Evolutionary conservation across 2,329 filamentous ascomycete species (phyloP).

Genomic region (Colletotrichum tabaci): DNA sequence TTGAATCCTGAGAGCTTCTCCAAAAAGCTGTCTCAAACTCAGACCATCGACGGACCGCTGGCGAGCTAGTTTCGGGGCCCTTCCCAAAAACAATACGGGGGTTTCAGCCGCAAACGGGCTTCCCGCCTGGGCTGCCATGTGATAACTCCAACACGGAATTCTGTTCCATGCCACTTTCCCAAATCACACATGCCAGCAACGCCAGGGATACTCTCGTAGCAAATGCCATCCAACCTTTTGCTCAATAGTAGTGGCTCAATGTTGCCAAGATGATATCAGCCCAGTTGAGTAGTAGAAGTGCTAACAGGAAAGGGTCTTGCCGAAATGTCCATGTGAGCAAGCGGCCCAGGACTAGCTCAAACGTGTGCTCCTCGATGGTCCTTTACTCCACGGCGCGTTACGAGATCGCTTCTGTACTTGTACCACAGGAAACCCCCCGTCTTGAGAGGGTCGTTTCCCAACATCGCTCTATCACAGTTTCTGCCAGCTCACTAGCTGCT

Average conservation of each 20-base stretch:
- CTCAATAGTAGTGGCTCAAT: neutral
- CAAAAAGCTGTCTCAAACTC: neutral
- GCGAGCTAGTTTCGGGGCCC: neutral
- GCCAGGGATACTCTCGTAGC: neutral
- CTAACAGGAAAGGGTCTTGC: neutral
- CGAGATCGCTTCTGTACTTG: neutral
- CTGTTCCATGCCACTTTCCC: neutral
- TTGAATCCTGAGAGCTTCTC: neutral
- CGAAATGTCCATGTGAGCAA: neutral
- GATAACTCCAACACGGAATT: neutral
- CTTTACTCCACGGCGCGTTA: neutral
- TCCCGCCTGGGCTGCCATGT: neutral
- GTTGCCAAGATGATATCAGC: neutral
- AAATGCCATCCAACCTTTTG: neutral
- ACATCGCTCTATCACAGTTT: neutral
- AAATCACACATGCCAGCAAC: neutral
- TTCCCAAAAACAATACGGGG: neutral
- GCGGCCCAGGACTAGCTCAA: neutral
- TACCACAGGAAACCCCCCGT: neutral
- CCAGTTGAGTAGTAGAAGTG: neutral
- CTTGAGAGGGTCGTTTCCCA: neutral
- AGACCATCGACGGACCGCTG: neutral
- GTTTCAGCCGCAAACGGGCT: neutral
- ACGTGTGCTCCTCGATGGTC: neutral
- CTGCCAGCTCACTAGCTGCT: neutral